A percentile compares a stretch with the other conserved stretches of the same genome.
Conservation (phyloP, 2,329 filamentous ascomycete genomes). For the Leptographium procerum region DNA sequence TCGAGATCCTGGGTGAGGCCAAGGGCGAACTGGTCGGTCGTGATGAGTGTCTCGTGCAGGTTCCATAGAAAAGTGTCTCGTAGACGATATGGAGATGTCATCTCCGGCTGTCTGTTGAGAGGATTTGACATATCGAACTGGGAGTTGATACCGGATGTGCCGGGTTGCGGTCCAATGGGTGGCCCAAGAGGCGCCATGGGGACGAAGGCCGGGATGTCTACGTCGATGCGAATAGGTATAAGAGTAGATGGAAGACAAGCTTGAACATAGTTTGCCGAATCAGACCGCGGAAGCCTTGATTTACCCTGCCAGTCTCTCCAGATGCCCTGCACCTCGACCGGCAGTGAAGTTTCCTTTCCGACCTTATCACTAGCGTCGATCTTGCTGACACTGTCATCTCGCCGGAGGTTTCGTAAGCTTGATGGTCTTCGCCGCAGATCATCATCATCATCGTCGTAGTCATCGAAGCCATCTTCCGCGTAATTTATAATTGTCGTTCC, state of each 20-base stretch:
- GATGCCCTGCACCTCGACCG: conserved; percentile 78
- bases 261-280: conserved; percentile 50
- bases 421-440: conserved; percentile 69
- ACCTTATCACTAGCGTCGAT: conserved; percentile 62
- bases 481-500: conserved; percentile 97
- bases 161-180: conserved; percentile 11
- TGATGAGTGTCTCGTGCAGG: conserved; percentile 84
- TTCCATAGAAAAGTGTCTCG: conserved; percentile 98
- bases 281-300: conserved; percentile 40
- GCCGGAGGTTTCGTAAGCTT: conserved; percentile 69
- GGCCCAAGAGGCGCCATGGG: conserved; percentile 30
- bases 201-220: conserved; percentile 73
- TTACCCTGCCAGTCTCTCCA: conserved; percentile 96
- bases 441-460: conserved; percentile 61
- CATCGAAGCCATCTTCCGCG: conserved; percentile 89
- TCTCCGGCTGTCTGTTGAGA: conserved; percentile 68
- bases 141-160: conserved; percentile 49
- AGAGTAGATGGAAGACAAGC: conserved; percentile 76
- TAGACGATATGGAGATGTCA: conserved; percentile 73
- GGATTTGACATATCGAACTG: conserved; percentile 60
- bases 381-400: conserved; percentile 56
- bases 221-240: conserved; percentile 91
- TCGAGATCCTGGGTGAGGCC: conserved; percentile 87
- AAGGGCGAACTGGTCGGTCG: conserved; percentile 91
- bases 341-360: conserved; percentile 68